phyloP scores from a whole-genome alignment of 1,139 yeast genomes.

The Nakaseomyces kungkrabaensis region DNA sequence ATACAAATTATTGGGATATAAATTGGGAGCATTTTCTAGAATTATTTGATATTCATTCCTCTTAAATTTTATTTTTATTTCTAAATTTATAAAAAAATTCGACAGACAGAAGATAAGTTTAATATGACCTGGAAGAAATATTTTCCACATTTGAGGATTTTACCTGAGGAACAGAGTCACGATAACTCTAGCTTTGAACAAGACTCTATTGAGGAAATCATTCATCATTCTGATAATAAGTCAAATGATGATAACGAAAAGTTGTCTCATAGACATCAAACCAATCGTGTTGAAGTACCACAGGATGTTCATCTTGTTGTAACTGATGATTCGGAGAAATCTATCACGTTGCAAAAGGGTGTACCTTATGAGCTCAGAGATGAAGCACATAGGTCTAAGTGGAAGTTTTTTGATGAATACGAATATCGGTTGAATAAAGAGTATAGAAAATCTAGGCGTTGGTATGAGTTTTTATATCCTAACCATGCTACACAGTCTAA shows the following conservation, averaged over 20 bases:
- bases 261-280: not conserved
- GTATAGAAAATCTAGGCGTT: slow-evolving; percentile 37
- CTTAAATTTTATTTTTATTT: not conserved
- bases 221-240: not conserved
- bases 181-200: slow-evolving; percentile 5
- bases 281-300: not conserved
- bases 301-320: not conserved
- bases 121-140: slow-evolving; percentile 9
- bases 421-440: slow-evolving; percentile 45
- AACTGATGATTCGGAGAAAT: not conserved
- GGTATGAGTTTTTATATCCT: slow-evolving; percentile 39
- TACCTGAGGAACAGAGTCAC: slow-evolving; percentile 18
- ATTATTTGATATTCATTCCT: not conserved
- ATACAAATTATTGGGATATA: not conserved
- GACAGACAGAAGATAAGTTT: not conserved
- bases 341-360: slow-evolving; percentile 12
- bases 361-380: slow-evolving; percentile 31
- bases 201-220: slow-evolving; percentile 3
- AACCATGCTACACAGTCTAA: slow-evolving; percentile 45
- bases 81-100: not conserved
- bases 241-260: not conserved
- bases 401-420: slow-evolving; percentile 53
- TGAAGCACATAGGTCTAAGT: slow-evolving; percentile 55
- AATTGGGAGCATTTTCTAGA: not conserved
- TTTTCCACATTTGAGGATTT: slow-evolving; percentile 20